A percentile compares a stretch with the other conserved stretches of the same genome.
phyloP scores from a whole-genome alignment of 192 early-diverging fungal species.

The Obelidium mucronatum region DNA sequence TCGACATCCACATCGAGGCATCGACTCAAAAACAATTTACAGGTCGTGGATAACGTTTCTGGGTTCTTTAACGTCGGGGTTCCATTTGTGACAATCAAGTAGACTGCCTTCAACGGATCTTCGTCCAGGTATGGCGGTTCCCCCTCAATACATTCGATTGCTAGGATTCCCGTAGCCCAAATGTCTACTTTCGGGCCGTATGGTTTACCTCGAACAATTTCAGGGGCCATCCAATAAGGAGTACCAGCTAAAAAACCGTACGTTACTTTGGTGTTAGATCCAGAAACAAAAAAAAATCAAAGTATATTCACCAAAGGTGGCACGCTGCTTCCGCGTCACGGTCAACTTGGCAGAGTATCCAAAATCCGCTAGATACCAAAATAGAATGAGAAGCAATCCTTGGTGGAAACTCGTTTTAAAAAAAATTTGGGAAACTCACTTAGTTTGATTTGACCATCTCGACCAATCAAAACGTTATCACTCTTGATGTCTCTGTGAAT shows the following conservation, averaged over 20 bases:
- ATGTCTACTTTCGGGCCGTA: conserved; percentile 94
- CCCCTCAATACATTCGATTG: conserved; percentile 97
- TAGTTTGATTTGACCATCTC: conserved; percentile 41
- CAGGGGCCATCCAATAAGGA: conserved; percentile 98
- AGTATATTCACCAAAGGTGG: conserved; percentile 82
- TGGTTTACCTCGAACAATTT: conserved; percentile 88
- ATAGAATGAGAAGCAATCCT: neutral
- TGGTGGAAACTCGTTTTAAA: too few relatives aligned
- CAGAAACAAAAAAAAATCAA: conserved; percentile 28
- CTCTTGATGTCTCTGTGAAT: conserved; percentile 93
- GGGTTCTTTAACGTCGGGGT: conserved; percentile 91
- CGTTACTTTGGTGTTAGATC: conserved; percentile 47
- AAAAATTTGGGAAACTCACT: neutral
- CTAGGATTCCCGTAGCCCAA: conserved; percentile 96
- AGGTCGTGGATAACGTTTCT: conserved; percentile 76
- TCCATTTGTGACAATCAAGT: conserved; percentile 85
- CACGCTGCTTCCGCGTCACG: conserved; percentile 78
- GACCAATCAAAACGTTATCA: conserved; percentile 68
- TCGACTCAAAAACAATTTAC: conserved; percentile 89
- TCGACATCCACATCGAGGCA: conserved; percentile 92
- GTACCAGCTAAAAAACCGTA: conserved; percentile 62
- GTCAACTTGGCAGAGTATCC: conserved; percentile 79
- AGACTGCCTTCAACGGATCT: conserved; percentile 77
- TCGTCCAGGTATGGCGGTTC: conserved; percentile 97
- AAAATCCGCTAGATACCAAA: conserved; percentile 90